Conservation (phyloP, 108 stramenopile genomes). For the Epipyxis sp. region DNA sequence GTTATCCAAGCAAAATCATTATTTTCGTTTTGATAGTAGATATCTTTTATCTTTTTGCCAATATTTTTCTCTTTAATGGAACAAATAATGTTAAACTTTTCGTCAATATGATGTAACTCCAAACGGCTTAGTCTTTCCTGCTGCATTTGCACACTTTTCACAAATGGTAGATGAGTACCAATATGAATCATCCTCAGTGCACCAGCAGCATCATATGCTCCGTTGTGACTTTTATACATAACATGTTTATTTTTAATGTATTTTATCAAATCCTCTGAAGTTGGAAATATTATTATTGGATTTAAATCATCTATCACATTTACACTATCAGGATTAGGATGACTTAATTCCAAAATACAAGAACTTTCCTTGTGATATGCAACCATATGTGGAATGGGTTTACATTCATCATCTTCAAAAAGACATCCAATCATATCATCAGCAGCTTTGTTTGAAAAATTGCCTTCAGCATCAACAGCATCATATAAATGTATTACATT, state of each 20-base stretch:
- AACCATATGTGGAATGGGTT: not conserved
- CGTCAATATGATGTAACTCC: not conserved
- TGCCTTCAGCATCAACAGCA: not conserved
- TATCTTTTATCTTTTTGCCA: not conserved
- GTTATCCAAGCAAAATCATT: not conserved
- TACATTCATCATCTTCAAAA: not conserved
- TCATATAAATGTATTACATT: no score
- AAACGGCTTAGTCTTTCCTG: not conserved
- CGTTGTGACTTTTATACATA: not conserved
- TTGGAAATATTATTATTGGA: not conserved
- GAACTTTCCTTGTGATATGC: not conserved
- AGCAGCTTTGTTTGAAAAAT: not conserved
- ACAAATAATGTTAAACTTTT: not conserved
- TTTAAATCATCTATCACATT: not conserved
- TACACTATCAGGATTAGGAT: not conserved
- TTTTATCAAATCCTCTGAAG: not conserved
- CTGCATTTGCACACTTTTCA: not conserved
- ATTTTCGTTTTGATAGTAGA: not conserved
- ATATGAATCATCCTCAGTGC: not conserved
- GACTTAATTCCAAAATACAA: not conserved
- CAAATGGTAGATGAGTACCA: constrained; percentile 5
- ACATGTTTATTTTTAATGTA: not conserved
- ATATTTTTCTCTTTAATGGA: not conserved
- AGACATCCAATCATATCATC: not conserved
- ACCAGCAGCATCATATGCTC: not conserved